phyloP scores from a whole-genome alignment of 129 eudicot genomes.

The Flaveria sonorensis region DNA sequence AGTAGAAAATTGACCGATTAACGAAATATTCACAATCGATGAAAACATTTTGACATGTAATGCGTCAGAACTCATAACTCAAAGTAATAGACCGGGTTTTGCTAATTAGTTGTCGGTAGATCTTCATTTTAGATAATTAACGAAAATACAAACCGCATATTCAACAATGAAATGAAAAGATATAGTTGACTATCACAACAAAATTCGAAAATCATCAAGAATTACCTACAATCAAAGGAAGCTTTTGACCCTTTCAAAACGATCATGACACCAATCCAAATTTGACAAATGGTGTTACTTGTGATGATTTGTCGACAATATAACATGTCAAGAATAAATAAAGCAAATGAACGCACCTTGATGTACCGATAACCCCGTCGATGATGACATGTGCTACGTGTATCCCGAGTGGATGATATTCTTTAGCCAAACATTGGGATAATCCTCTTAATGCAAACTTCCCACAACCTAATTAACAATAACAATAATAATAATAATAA shows the following conservation, averaged over 20 bases:
- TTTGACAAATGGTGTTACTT: slow-evolving; percentile 11
- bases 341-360: slow-evolving; percentile 44
- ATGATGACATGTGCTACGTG: slow-evolving; percentile 86
- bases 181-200: slow-evolving; percentile 20
- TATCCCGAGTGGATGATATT: slow-evolving; percentile 66
- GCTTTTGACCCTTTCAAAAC: background rate
- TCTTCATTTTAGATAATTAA: background rate
- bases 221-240: slow-evolving; percentile 17
- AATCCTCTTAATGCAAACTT: slow-evolving; percentile 79
- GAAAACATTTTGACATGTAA: no score
- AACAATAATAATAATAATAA: background rate
- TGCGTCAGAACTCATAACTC: no score
- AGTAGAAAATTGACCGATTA: no score
- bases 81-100: no score
- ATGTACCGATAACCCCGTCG: slow-evolving; percentile 61
- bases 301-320: background rate
- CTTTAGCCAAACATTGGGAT: slow-evolving; percentile 77
- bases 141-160: background rate
- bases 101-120: background rate
- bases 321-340: slow-evolving; percentile 4
- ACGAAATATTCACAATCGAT: no score
- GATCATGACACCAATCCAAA: background rate
- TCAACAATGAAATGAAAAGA: slow-evolving; percentile 20
- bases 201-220: background rate
- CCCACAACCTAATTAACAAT: slow-evolving; percentile 57